Base-by-base conservation (phyloP, 768 basidiomycete species). In the Amanita polypyramis region DNA sequence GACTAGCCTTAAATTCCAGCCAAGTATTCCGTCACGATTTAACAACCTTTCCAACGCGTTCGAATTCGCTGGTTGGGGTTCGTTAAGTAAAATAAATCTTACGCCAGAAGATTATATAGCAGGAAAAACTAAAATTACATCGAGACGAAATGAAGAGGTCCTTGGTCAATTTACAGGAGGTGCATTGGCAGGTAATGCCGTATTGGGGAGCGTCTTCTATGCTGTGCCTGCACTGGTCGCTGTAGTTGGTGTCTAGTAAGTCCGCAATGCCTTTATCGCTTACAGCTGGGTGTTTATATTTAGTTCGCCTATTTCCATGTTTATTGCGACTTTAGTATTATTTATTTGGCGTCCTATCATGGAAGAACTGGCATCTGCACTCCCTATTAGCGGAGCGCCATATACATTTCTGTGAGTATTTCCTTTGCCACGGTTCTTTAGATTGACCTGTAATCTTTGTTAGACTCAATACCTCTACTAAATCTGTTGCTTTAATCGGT, bases 311-410 rank as follows among this genome's bases (percentile, higher is more conserved):
- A 73, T 88, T 35, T 78, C 83, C 6, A 65, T 88, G 49, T 71
- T 82, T 32, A 55, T 80, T 20, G 80, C 85, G 0, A 76, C 78
- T 0, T 59, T 79, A 25, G 69, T 81, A 1, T 57, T 85, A 2
- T 82, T 80, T 54, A 58, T 87, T 19, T 88, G 82, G 80, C 75
- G 82, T 10, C 85, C 85, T 2, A 72, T 88, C 39, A 79, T 89
- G 75, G 72, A 76, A 53, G 85, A 87, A 57, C 62, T 89, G 7
- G 82, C 73, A 0, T 78, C 79, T 3, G 82, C 84, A 2, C 61
- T 87, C 1, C 80, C 82, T 0, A 70, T 85, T 8, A 77, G 71
- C 47, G 85, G 85, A 1, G 82, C 80, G 6, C 83, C 81, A 3
- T 87, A 85, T 56, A 76, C 77, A 0, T 84, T 83, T 56, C 63